Conservation (phyloP, 1,284 basidiomycete genomes). For the Ceratobasidium sp. region DNA sequence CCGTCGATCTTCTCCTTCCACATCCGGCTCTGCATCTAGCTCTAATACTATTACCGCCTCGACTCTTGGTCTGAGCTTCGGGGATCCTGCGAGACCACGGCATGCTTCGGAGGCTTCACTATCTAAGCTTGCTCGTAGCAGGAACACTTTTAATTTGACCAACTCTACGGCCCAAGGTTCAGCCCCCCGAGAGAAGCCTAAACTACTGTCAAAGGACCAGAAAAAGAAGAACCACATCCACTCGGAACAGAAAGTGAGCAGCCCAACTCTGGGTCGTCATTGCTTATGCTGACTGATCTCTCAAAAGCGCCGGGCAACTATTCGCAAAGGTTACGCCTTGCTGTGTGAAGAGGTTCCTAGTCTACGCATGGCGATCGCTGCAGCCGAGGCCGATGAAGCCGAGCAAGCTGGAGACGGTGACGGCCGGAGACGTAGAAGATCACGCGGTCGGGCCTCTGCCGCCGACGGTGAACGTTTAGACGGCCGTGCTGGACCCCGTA, state of each 20-base stretch:
- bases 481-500: conserved; percentile 82
- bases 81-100: not conserved
- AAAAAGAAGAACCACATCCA: conserved; percentile 95
- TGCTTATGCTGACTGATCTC: conserved; percentile 65
- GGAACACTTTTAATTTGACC: conserved; percentile 23
- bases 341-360: conserved; percentile 84
- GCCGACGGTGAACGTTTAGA: conserved; percentile 71
- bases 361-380: conserved; percentile 75
- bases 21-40: conserved; percentile 26
- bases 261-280: not conserved
- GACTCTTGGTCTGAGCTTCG: conserved; percentile 14
- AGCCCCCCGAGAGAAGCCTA: conserved; percentile 48
- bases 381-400: conserved; percentile 65
- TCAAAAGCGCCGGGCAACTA: conserved; percentile 82
- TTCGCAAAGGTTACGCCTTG: conserved; percentile 85
- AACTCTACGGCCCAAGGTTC: conserved; percentile 15
- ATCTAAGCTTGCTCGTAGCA: conserved; percentile 13
- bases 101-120: conserved; percentile 6
- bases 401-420: conserved; percentile 50
- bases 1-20: conserved; percentile 27
- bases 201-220: conserved; percentile 77
- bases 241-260: conserved; percentile 56
- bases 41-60: conserved; percentile 20
- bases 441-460: conserved; percentile 54
- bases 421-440: conserved; percentile 47